Base-by-base conservation (phyloP, 2,329 filamentous ascomycete genomes). In the Trichoderma hamatum region DNA sequence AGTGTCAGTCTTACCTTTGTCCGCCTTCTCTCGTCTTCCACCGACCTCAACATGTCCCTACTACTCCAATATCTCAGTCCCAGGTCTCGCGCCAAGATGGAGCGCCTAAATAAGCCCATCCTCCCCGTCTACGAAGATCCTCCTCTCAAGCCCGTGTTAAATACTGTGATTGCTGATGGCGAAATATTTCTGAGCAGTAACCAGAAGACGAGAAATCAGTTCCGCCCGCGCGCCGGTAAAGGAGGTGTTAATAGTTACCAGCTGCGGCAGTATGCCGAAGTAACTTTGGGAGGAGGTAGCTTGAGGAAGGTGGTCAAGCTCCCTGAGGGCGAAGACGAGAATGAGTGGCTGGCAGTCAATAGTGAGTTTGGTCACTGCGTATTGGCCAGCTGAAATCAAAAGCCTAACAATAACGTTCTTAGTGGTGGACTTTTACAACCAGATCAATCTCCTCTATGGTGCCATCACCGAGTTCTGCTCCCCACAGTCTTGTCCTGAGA, bases 341-440 rank as follows among this genome's bases (percentile, higher is more conserved):
- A 97, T 78, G 96, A 99, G 82, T 99, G 96, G 96, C 82, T 99
- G 71, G 96, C 96, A 32, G 96, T 99, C 75, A 99, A 99, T 82
- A 92, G 94, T 97, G 84, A 75, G 89, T 74, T 21, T n/a, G 32
- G 9, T 5, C 6, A 19, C 36, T 13, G 0, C 19, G 24, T 10
- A 24, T 13, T 49, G 19, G n/a, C 34, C 2, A 13, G 39, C 39
- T n/a, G 26, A 39, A 24, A 26, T 5, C 21, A 9, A 49, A 39
- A 14, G 3, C 1, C 59, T 70, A 46, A 70, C 28, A 3, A 28
- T 49, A 11, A 24, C 28, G n/a, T n/a, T n/a, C n/a, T n/a, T 74
- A 97, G 94, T 99, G 84, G 96, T 99, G 84, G 96, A 99, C 82
- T 99, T 99, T 82, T 99, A 99, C 88, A 99, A 99, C 84, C 96